Conservation (phyloP, 2,329 filamentous ascomycete genomes). For the Tolypocladium guangdongense region DNA sequence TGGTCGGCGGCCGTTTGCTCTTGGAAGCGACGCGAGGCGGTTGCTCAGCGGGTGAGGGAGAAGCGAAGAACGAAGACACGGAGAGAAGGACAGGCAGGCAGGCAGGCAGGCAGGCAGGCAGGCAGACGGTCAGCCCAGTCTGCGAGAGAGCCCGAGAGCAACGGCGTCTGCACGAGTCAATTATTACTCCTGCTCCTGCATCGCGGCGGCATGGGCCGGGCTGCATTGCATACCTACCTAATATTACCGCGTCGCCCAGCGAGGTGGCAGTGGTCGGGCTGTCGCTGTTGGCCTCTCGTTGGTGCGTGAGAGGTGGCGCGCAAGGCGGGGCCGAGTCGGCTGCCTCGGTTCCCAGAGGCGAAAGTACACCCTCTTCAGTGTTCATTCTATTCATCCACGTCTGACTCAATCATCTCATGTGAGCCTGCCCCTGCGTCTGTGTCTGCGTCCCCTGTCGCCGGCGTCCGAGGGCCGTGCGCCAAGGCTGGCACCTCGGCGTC, state of each 20-base stretch:
- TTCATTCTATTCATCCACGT: no score
- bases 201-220: not conserved
- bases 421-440: not conserved
- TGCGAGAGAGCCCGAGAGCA: not conserved
- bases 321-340: not conserved
- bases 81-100: not conserved
- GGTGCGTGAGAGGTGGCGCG: no score
- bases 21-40: not conserved
- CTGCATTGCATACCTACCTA: not conserved
- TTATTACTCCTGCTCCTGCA: not conserved
- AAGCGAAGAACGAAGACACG: not conserved
- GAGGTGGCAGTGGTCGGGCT: not conserved
- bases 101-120: constrained; percentile 1
- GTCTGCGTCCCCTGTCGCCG: not conserved
- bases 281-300: not conserved
- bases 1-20: not conserved
- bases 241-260: not conserved
- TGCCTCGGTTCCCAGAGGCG: not conserved
- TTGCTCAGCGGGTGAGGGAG: not conserved
- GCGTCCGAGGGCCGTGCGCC: not conserved
- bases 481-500: not conserved
- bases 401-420: not conserved
- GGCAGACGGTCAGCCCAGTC: not conserved
- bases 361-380: not conserved
- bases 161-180: not conserved